Base-by-base conservation (phyloP, 257 asterid genomes). In the Solanum rostratum region DNA sequence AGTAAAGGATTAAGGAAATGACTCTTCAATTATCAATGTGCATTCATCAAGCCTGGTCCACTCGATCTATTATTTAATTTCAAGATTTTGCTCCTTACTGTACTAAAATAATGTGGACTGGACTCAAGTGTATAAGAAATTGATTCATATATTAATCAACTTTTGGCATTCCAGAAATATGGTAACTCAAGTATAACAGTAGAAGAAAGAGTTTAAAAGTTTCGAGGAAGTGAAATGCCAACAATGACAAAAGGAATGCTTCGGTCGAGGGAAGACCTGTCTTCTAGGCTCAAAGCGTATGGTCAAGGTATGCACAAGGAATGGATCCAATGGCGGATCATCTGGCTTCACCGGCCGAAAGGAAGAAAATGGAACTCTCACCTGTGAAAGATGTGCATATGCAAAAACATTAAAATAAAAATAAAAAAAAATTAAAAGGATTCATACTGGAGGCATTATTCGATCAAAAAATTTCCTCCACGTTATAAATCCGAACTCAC, bases 261-360 rank as follows among this genome's bases (percentile, higher is more conserved):
- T 49, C 45, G 18, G 27, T 76, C 3, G 24, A 49, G n/a, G 82
- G 55, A 87, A 33, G 84, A 96, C 99, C 99, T 93, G 97, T 80
- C 97, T 90, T 90, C 98, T 95, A 16, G 98, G 98, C 90, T 96
- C 99, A 86, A 96, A 96, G 33, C 98, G 98, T 80, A 95, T 93
- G 66, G 94, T 93, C 91, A 96, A 89, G 66, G 99, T 92, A 86
- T 96, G 99, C 60, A 93, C 98, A 87, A 95, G 98, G 84, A 95
- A 96, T 18, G 98, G 98, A 93, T 96, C 99, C 87, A 96, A 82
- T 20, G 97, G 98, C 2, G 98, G 98, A 87, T 96, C 98, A 43
- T 92, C 95, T 5, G 98, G 98, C 50, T 86, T 95, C 88, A 93
- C 98, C 3, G 98, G 93, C 70, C 99, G 92, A 87, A 96, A 96